Conservation (phyloP, 768 basidiomycete genomes). For the Suillus subalutaceus region DNA sequence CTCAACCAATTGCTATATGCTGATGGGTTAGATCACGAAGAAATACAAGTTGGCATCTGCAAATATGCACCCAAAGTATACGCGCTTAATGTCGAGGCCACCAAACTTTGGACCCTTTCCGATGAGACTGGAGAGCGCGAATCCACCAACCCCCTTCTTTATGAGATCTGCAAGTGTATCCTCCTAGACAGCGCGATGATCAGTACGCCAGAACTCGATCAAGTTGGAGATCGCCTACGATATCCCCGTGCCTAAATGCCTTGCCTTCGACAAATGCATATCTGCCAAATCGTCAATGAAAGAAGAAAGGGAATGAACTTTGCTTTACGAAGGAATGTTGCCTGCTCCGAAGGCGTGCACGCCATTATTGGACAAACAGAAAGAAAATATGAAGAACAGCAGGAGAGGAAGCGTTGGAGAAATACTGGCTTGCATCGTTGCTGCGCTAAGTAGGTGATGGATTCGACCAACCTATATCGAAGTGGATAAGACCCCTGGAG, state of each 20-base stretch:
- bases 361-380: slow-evolving; percentile 58
- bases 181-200: slow-evolving; percentile 50
- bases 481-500: not conserved
- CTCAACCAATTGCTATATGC: slow-evolving; percentile 77
- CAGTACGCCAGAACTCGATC: slow-evolving; percentile 3
- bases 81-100: slow-evolving; percentile 80
- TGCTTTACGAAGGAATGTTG: slow-evolving; percentile 74
- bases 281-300: slow-evolving; percentile 36
- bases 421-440: slow-evolving; percentile 26
- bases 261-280: slow-evolving; percentile 87
- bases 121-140: slow-evolving; percentile 60
- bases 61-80: slow-evolving; percentile 73
- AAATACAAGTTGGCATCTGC: not conserved
- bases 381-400: slow-evolving; percentile 50
- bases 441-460: too few species aligned
- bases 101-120: slow-evolving; percentile 70
- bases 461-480: not conserved
- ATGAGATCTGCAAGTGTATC: slow-evolving; percentile 63
- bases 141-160: slow-evolving; percentile 59
- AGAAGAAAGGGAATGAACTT: not conserved
- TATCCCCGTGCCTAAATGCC: slow-evolving; percentile 90
- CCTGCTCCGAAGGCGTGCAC: slow-evolving; percentile 83
- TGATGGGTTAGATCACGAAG: not conserved
- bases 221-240: slow-evolving; percentile 47
- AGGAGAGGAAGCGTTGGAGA: slow-evolving; percentile 42